phyloP scores from a whole-genome alignment of 2,329 filamentous ascomycete genomes.

The Acarospora socialis region DNA sequence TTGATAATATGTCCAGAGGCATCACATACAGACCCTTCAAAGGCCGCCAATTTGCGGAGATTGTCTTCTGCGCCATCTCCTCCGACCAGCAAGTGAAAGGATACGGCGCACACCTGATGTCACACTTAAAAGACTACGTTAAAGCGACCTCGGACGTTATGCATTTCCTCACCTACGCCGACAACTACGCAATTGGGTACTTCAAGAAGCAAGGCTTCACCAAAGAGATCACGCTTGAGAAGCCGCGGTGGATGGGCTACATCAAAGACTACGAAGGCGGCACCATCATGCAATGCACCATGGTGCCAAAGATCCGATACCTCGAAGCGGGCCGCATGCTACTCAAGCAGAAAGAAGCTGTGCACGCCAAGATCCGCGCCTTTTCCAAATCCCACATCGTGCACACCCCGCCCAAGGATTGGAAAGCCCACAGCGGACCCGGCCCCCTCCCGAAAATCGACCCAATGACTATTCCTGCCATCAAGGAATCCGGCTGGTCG shows the following conservation, averaged over 20 bases:
- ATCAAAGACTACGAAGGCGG: constrained; percentile 99
- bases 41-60: constrained; percentile 84
- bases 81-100: constrained; percentile 98
- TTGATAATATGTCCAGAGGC: constrained; percentile 57
- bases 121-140: constrained; percentile 93
- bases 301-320: constrained; percentile 90
- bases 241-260: constrained; percentile 93
- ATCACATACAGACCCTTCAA: constrained; percentile 96
- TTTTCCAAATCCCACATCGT: constrained; percentile 80
- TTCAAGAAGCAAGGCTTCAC: constrained; percentile 99
- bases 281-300: constrained; percentile 98
- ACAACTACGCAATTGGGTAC: constrained; percentile 97
- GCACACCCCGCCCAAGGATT: constrained; percentile 71
- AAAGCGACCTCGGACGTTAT: constrained; percentile 93
- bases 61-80: constrained; percentile 95
- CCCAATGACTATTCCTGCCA: constrained; percentile 72
- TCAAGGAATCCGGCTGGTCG: constrained; percentile 86
- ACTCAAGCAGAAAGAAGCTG: constrained; percentile 90
- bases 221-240: constrained; percentile 89
- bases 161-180: constrained; percentile 97
- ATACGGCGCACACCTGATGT: constrained; percentile 96
- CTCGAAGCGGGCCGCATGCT: constrained; percentile 87
- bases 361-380: constrained; percentile 86
- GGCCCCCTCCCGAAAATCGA: constrained; percentile 46
- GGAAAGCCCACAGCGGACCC: constrained; percentile 54